Base-by-base conservation (phyloP, 352 stramenopile genomes). In the Phytophthora quininea region DNA sequence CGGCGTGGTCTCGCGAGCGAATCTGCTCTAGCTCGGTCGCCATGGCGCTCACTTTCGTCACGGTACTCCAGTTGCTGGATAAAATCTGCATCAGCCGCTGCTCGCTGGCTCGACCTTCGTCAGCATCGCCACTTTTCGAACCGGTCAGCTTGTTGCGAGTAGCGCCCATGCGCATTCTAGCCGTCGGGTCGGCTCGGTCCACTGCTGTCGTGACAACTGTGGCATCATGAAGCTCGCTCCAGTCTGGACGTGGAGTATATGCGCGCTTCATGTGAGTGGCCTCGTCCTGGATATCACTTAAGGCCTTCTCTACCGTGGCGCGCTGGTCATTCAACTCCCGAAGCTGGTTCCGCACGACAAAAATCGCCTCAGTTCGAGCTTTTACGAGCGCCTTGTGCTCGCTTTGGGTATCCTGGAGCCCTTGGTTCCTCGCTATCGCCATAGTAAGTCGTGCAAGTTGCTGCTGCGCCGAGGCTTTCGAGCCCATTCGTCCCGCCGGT, bases 181-280 rank as follows among this genome's bases (percentile, higher is more conserved):
- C 66, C 12, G 71, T 69, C 37, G 74, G 55, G 1, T 75, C 74
- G 2, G 69, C 58, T 30, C 70, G 77, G 53, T 90, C 80, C 14
- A 84, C 72, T 7, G 82, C 79, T 3, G 80, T 90, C 0, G 77
- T 91, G 14, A 89, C 81, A 0, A 74, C 61, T 7, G 83, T 84
- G 3, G 79, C 78, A 4, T 80, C 71, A 10, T 84, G 69, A 14
- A 91, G 59, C 62, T 89, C 71, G n/a, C 73, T 69, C 83, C 83
- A 91, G 58, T 91, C 66, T 2, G 85, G 83, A 33, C 85, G 82
- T 4, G 85, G 85, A 35, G 85, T 93, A 62, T 74, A 90, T 0
- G 79, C 64, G 0, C 82, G 79, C 52, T 89, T 70, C 19, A 91
- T 69, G 30, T 89, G 55, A 1, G 48, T 19, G 12, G 81, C 81